Base-by-base conservation (phyloP, 177 flowering plant species). In the Vitis hybrid region DNA sequence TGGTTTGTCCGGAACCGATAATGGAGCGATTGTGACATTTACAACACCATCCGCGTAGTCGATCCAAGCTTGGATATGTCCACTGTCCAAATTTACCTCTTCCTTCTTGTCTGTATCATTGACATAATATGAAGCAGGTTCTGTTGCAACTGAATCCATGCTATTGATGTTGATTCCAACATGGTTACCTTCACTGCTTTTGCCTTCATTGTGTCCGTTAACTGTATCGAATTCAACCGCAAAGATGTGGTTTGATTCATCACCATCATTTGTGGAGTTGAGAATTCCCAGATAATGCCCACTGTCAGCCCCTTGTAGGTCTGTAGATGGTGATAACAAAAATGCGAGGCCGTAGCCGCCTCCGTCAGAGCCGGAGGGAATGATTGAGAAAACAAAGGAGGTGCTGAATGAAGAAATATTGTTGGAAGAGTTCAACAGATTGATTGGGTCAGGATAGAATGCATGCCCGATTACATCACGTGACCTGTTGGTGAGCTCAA, bases 221-320 rank as follows among this genome's bases (percentile, higher is more conserved):
- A 80, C 80, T 9, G 82, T 81, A 56, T 84, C 83, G 60, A 84
- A 80, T 27, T 84, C 82, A 0, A 84, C 83, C 0, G 74, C 80
- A n/a, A 84, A 65, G 9, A 84, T 56, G 57, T 74, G 80, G 69
- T 81, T 81, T 0, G 75, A 66, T 1, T 62, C 2, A 0, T 64
- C 10, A 0, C 77, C 74, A 30, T 70, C 70, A 56, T 58, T 79
- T 0, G 73, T 0, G 1, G 35, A 2, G 51, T 73, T 83, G 68
- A 83, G 69, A 16, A 83, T 65, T 1, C 84, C 87, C 0, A 83
- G 68, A 52, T 13, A 75, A 18, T 72, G 80, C 13, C 24, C 75
- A 0, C 73, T 24, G 4, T 19, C 60, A 2, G 83, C 84, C 0
- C 70, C 79, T 0, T 72, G 80, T 30, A 77, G 69, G 0, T 32